Evolutionary conservation across 2,329 filamentous ascomycete species (phyloP).

Genomic region (Colletotrichum gigasporum): DNA sequence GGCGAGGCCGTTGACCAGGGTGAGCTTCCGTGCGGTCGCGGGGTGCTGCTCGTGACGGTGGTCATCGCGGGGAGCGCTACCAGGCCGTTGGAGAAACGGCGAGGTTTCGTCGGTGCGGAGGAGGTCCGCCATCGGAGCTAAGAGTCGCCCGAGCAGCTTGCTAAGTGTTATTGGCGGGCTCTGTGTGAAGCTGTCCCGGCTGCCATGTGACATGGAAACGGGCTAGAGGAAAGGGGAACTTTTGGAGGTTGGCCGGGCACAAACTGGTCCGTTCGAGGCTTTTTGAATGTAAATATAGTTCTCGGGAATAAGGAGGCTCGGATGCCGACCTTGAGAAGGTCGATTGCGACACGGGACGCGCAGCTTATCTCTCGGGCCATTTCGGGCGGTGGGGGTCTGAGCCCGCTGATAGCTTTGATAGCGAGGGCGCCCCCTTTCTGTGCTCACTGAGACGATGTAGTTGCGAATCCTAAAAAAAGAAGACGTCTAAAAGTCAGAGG

Average conservation of each 20-base stretch:
- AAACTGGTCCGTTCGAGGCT: background rate
- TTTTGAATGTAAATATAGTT: background rate
- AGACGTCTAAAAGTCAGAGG: background rate
- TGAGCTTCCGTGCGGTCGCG: constrained; percentile 31
- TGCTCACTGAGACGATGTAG: no score
- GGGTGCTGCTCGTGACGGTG: constrained; percentile 1
- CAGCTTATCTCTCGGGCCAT: constrained; percentile 20
- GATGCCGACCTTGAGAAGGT: constrained; percentile 26
- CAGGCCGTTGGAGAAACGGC: constrained; percentile 27
- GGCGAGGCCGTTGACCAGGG: constrained; percentile 45
- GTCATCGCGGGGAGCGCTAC: background rate
- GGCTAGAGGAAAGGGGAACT: background rate
- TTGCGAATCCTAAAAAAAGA: background rate
- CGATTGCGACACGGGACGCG: constrained; percentile 25
- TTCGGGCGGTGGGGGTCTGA: constrained; percentile 2
- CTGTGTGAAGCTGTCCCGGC: background rate
- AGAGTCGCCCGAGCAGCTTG: background rate
- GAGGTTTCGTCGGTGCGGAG: constrained; percentile 23
- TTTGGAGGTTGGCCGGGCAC: background rate
- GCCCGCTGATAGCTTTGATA: constrained; percentile 10
- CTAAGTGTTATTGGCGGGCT: background rate
- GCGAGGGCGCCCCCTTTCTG: background rate
- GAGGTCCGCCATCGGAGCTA: constrained; percentile 23
- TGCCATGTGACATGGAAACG: background rate
- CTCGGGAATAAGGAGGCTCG: constrained; percentile 12